Evolutionary conservation across 176 grass and related monocot species (phyloP).

Genomic region (Oryza nivara): DNA sequence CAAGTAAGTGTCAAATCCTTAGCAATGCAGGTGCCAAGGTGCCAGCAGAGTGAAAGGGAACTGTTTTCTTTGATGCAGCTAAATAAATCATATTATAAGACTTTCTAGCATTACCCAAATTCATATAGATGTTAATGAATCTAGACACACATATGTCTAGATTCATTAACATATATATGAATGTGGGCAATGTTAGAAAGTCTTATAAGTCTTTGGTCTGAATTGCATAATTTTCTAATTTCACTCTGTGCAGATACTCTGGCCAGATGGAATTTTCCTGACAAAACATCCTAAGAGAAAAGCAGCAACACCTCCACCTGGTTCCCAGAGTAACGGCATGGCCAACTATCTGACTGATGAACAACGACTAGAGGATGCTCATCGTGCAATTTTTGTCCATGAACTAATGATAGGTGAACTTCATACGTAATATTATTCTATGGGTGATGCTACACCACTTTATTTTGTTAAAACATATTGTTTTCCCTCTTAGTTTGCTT

Average conservation of each 20-base stretch:
- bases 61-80: conserved; percentile 15
- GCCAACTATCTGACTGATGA: conserved; percentile 58
- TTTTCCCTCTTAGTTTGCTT: conserved; percentile 11
- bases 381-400: conserved; percentile 76
- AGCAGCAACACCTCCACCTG: conserved; percentile 47
- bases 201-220: not conserved
- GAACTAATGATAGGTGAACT: conserved; percentile 90
- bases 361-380: conserved; percentile 81
- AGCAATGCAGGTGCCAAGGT: not conserved
- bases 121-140: no score
- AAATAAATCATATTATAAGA: not conserved
- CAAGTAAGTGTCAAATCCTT: conserved; percentile 59
- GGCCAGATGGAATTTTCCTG: conserved; percentile 98
- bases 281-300: conserved; percentile 95
- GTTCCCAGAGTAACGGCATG: conserved; percentile 51
- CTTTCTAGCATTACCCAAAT: no score
- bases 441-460: not conserved
- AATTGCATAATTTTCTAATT: conserved; percentile 27
- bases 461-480: not conserved
- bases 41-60: not conserved
- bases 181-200: no score
- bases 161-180: no score
- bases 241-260: conserved; percentile 72
- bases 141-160: no score
- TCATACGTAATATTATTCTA: conserved; percentile 27